Conservation (phyloP, 805 yeast species). For the Barnettozyma sp. region DNA sequence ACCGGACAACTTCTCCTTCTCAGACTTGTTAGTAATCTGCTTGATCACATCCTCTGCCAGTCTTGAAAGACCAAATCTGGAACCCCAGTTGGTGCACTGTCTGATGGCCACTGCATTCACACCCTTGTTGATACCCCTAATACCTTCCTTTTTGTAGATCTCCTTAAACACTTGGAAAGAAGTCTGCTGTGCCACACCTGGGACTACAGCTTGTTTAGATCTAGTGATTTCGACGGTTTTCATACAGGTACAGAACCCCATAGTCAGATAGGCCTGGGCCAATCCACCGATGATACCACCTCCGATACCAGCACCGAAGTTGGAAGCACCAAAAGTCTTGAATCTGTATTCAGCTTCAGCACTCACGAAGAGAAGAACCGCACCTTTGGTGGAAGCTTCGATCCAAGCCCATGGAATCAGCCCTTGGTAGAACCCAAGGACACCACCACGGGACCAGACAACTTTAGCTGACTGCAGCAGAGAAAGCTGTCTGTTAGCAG, state of each 20-base stretch:
- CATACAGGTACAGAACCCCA: slow-evolving; percentile 99
- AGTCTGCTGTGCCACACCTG: slow-evolving; percentile 66
- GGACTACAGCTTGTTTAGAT: slow-evolving; percentile 58
- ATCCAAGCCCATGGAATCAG: slow-evolving; percentile 99
- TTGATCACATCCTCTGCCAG: slow-evolving; percentile 84
- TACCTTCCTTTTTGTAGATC: slow-evolving; percentile 79
- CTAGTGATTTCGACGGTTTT: slow-evolving; percentile 97
- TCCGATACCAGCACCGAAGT: slow-evolving; percentile 81
- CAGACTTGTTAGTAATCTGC: slow-evolving; percentile 49
- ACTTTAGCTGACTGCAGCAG: slow-evolving; percentile 60
- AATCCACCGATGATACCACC: slow-evolving; percentile 97
- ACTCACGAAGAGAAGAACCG: slow-evolving; percentile 85
- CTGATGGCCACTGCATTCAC: slow-evolving; percentile 98
- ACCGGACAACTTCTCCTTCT: slow-evolving; percentile 59
- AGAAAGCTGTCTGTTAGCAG: slow-evolving; percentile 78
- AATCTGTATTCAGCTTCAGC: slow-evolving; percentile 84
- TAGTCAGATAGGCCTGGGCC: slow-evolving; percentile 91
- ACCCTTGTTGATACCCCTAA: slow-evolving; percentile 93
- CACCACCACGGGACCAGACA: slow-evolving; percentile 93
- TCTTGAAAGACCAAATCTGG: slow-evolving; percentile 89
- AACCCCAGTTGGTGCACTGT: slow-evolving; percentile 99
- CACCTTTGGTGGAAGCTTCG: slow-evolving; percentile 98
- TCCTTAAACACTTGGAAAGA: slow-evolving; percentile 83
- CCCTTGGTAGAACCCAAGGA: slow-evolving; percentile 91
- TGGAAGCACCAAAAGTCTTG: slow-evolving; percentile 53